These are phyloP conservation scores for Claviceps paspali DNA, from an alignment of 2,329 filamentous ascomycete species.

Conservation along the genomic window DNA sequence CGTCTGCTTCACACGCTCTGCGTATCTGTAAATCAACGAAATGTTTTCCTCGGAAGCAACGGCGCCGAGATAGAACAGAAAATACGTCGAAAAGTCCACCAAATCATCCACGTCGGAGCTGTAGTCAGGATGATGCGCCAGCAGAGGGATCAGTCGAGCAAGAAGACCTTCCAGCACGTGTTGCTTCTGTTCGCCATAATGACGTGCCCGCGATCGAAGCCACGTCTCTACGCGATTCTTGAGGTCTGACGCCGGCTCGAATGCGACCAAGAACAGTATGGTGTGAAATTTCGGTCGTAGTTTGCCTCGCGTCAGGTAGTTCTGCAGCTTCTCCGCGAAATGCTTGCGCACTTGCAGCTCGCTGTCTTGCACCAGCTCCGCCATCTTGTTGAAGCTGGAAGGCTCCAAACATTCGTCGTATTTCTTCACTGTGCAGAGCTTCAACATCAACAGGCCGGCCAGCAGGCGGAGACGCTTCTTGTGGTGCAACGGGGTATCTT, in stretches of 20 bases:
- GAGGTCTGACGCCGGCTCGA: slow-evolving; percentile 65
- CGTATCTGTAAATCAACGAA: slow-evolving; percentile 77
- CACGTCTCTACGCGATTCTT: slow-evolving; percentile 69
- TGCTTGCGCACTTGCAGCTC: slow-evolving; percentile 57
- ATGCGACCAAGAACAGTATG: slow-evolving; percentile 78
- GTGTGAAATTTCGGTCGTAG: slow-evolving; percentile 71
- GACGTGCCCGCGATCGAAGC: slow-evolving; percentile 66
- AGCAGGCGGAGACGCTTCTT: slow-evolving; percentile 66
- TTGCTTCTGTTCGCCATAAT: slow-evolving; percentile 42
- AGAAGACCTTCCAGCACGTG: slow-evolving; percentile 67
- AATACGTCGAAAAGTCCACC: slow-evolving; percentile 71
- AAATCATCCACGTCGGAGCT: slow-evolving; percentile 50
- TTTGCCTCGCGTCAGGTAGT: slow-evolving; percentile 63
- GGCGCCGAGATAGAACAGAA: slow-evolving; percentile 73
- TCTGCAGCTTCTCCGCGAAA: slow-evolving; percentile 78
- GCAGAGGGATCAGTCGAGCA: slow-evolving; percentile 66
- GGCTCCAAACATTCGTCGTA: slow-evolving; percentile 64
- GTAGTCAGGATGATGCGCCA: slow-evolving; percentile 92
- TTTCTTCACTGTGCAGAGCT: slow-evolving; percentile 62
- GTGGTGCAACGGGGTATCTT: slow-evolving; percentile 63
- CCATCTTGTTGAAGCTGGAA: slow-evolving; percentile 64
- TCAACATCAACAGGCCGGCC: slow-evolving; percentile 68
- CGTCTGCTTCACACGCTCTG: slow-evolving; percentile 83
- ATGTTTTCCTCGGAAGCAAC: slow-evolving; percentile 80
- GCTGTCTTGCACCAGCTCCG: slow-evolving; percentile 66